phyloP scores from a whole-genome alignment of 208 protist species.

The Leishmania mexicana region DNA sequence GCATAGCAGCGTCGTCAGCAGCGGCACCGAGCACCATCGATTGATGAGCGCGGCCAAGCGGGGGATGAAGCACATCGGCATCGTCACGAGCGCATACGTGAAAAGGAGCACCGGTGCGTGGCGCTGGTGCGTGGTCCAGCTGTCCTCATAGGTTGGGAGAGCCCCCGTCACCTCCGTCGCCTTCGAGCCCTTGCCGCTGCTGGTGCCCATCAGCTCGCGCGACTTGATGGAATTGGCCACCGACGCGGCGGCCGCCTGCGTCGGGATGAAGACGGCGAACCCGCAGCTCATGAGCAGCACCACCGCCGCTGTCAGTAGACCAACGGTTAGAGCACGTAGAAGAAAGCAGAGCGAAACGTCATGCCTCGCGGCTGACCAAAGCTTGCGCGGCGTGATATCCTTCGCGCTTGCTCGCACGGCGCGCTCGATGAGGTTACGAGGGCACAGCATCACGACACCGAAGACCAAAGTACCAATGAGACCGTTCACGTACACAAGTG shows the following conservation, averaged over 20 bases:
- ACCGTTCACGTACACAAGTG: conserved; percentile 18
- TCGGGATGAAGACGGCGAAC: conserved; percentile 28
- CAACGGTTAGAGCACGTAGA: conserved; percentile 29
- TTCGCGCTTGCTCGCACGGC: conserved; percentile 23
- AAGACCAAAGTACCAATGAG: conserved; percentile 26
- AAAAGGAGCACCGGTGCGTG: conserved; percentile 26
- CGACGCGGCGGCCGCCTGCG: conserved; percentile 16
- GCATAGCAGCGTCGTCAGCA: conserved; percentile 30
- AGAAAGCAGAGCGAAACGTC: conserved; percentile 35
- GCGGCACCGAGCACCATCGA: conserved; percentile 29
- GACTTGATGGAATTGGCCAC: conserved; percentile 17
- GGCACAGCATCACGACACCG: conserved; percentile 32
- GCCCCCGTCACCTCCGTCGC: conserved; percentile 8
- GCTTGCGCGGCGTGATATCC: conserved; percentile 16
- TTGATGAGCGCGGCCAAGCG: conserved; percentile 26
- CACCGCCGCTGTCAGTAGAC: conserved; percentile 27
- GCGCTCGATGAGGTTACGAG: conserved; percentile 29
- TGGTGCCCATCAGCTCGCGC: conserved; percentile 20
- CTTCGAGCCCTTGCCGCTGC: not conserved
- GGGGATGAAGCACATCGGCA: conserved; percentile 35
- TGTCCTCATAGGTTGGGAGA: conserved; percentile 4
- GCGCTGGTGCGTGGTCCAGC: conserved; percentile 27
- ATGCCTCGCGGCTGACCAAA: conserved; percentile 26
- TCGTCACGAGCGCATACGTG: conserved; percentile 22
- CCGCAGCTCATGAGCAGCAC: conserved; percentile 27